Evolutionary conservation across 2,329 filamentous ascomycete genomes (phyloP).

Genomic region (Curvularia spicifera): DNA sequence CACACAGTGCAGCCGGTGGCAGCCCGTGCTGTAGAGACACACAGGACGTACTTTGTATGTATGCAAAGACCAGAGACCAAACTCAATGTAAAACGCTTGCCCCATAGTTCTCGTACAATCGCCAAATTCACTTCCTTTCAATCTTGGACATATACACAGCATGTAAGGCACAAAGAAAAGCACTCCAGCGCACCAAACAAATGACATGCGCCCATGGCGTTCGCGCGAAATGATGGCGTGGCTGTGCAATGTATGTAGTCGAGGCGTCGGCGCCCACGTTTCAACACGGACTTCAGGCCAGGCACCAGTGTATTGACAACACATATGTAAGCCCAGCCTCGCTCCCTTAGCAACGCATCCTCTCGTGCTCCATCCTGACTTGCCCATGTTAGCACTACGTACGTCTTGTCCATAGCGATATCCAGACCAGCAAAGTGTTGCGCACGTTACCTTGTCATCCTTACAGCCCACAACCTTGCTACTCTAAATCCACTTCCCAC

Average conservation of each 20-base stretch:
- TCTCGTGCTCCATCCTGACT: not conserved
- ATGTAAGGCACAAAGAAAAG: no score
- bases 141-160: not conserved
- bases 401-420: not conserved
- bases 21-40: not conserved
- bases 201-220: not conserved
- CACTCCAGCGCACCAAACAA: no score
- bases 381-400: not conserved
- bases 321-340: not conserved
- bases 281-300: not conserved
- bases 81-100: no score
- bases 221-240: not conserved
- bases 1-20: not conserved
- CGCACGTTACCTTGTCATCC: not conserved
- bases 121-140: no score
- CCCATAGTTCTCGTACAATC: no score
- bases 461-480: not conserved
- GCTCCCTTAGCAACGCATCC: not conserved
- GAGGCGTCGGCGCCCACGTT: not conserved
- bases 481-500: not conserved
- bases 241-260: not conserved
- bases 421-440: not conserved
- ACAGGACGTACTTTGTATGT: no score
- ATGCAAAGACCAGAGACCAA: no score
- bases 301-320: not conserved